Evolutionary conservation across 192 early-diverging fungal genomes (phyloP).

Genomic region (Backusella psychrophila): DNA sequence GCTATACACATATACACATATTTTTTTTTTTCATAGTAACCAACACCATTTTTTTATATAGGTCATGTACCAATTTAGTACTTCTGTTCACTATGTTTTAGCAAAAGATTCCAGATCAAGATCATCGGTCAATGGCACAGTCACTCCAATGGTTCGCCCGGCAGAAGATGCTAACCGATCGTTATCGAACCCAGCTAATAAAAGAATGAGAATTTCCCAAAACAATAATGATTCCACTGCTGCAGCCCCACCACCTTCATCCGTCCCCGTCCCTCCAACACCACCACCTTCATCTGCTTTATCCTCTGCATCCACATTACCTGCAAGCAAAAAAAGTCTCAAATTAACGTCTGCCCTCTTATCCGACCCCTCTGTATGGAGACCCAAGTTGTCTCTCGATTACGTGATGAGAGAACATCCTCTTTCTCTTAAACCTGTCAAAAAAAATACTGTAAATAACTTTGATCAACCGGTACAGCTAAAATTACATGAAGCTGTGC

Average conservation of each 20-base stretch:
- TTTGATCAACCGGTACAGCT: slow-evolving; percentile 24
- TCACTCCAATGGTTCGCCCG: not conserved
- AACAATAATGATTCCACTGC: not conserved
- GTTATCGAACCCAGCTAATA: not conserved
- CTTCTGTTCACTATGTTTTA: slow-evolving; percentile 10
- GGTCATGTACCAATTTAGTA: slow-evolving; percentile 10
- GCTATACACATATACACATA: not conserved
- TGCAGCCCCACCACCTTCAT: not conserved
- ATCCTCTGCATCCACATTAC: not conserved
- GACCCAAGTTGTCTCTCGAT: slow-evolving; percentile 20
- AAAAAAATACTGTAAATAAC: not conserved
- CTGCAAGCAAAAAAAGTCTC: not conserved
- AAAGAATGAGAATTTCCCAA: not conserved
- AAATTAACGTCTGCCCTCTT: slow-evolving; percentile 1
- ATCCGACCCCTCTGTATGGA: slow-evolving; percentile 8
- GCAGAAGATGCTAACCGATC: not conserved
- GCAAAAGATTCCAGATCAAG: slow-evolving; percentile 4
- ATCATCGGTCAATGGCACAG: not conserved
- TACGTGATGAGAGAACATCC: slow-evolving; percentile 15
- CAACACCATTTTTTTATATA: not conserved
- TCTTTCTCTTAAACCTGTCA: not conserved
- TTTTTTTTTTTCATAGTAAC: not conserved
- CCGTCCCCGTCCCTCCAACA: not conserved
- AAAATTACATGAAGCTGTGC: slow-evolving; percentile 41
- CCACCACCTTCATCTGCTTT: not conserved